Percentiles rank a stretch among this genome's conserved stretches.
phyloP scores from a whole-genome alignment of 2,329 filamentous ascomycete genomes.

The Aureobasidium melanogenum region DNA sequence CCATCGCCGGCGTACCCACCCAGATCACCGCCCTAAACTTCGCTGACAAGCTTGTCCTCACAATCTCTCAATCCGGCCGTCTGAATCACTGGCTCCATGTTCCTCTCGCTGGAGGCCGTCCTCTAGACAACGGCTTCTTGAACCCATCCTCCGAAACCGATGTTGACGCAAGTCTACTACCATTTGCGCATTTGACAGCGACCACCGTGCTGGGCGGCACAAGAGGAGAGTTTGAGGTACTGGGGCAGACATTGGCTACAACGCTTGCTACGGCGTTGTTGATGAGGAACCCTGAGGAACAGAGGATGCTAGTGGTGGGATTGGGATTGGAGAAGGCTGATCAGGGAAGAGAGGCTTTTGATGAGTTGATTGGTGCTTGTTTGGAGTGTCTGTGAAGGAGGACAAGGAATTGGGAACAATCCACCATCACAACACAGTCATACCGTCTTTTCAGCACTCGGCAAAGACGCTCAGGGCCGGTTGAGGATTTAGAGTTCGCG shows the following conservation, averaged over 20 bases:
- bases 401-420: not conserved
- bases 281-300: slow-evolving; percentile 57
- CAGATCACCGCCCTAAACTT: slow-evolving; percentile 67
- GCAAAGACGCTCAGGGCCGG: not conserved
- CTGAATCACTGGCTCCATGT: slow-evolving; percentile 94
- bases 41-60: slow-evolving; percentile 83
- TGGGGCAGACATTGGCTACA: slow-evolving; percentile 76
- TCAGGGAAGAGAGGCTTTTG: slow-evolving; percentile 31
- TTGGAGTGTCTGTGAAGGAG: slow-evolving; percentile 20
- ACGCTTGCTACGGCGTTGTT: slow-evolving; percentile 78
- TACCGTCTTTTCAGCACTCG: not conserved
- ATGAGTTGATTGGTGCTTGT: slow-evolving; percentile 26
- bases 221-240: slow-evolving; percentile 65
- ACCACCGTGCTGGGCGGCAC: slow-evolving; percentile 81
- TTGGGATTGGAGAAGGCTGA: slow-evolving; percentile 44
- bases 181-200: slow-evolving; percentile 73
- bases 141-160: slow-evolving; percentile 38
- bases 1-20: slow-evolving; percentile 61
- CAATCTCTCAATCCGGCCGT: slow-evolving; percentile 74
- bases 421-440: not conserved
- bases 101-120: slow-evolving; percentile 55
- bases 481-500: too few relatives aligned
- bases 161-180: slow-evolving; percentile 44
- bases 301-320: slow-evolving; percentile 50
- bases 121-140: slow-evolving; percentile 50